Evolutionary conservation across 495 filamentous ascomycete genomes (phyloP), one percentile per base, ranked within the genome.

Genomic region (Talaromyces proteolyticus): DNA sequence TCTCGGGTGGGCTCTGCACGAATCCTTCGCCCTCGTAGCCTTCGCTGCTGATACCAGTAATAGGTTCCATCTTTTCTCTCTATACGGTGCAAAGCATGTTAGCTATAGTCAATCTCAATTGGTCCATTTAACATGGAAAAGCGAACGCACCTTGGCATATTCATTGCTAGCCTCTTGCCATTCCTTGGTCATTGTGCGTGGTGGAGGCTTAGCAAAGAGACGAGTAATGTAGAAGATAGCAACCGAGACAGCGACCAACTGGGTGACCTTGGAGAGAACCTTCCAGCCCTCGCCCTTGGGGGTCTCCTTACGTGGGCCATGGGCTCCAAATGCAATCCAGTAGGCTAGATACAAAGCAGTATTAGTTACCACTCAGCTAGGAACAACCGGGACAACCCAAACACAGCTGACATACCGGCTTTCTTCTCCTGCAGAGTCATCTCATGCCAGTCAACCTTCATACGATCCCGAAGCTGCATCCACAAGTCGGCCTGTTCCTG

Each of bases 401-500:
- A 16, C 21, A 24, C 17, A 43, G 8, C 1, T 10, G 14, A 87
- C 93, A 61, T 84, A 97, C 93, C 92, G 63, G 93, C 94, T 78
- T 94, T 96, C 87, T 97, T 96, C 79, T 98, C 93, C 70, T 89
- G 83, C 55, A 91, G 37, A 23, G 93, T 98, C 79, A 98, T 76
- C 59, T 96, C 88, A 61, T 86, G 78, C 93, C 93, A 98, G 70
- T 88, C 88, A 55, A 77, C 83, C 87, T 96, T 97, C 93, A 97
- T 97, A 61, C 93, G 85, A 75, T 98, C 93, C 61, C 93, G 77
- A 66, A 98, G 77, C 59, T 86, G 76, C 93, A 98, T 98, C 92
- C 92, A 98, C 58, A 98, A 73, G 64, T 97, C 93, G 53, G 94
- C 93, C 82, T 98, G 93, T 81, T 98, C 93, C 77, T 94, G 88